Evolutionary conservation across 2,329 filamentous ascomycete species (phyloP).

Genomic region (Tricladium varicosporioides): DNA sequence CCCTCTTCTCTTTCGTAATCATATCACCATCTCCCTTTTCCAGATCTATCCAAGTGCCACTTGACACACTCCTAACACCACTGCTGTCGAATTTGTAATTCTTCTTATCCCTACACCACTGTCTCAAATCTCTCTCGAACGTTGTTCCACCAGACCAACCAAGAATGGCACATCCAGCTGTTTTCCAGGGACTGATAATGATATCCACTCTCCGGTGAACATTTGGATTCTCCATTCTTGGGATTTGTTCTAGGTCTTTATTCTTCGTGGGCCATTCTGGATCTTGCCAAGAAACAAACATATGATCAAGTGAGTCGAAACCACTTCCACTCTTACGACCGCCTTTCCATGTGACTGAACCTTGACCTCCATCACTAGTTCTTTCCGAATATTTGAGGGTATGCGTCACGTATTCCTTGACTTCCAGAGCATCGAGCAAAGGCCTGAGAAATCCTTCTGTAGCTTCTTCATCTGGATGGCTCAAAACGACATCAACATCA

Average conservation of each 20-base stretch:
- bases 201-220: constrained; percentile 87
- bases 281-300: constrained; percentile 88
- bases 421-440: constrained; percentile 71
- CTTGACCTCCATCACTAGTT: constrained; percentile 71
- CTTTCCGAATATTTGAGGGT: constrained; percentile 69
- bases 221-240: constrained; percentile 60
- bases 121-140: constrained; percentile 81
- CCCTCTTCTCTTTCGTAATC: constrained; percentile 72
- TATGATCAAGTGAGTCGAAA: constrained; percentile 90
- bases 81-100: constrained; percentile 89
- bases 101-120: constrained; percentile 72
- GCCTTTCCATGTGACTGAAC: constrained; percentile 52
- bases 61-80: constrained; percentile 67
- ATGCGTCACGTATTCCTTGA: constrained; percentile 70
- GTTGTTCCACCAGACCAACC: constrained; percentile 90
- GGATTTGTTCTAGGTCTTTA: constrained; percentile 28
- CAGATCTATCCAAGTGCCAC: constrained; percentile 70
- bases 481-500: constrained; percentile 84
- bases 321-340: constrained; percentile 48
- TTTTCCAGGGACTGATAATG: constrained; percentile 85
- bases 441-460: constrained; percentile 70
- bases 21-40: constrained; percentile 59
- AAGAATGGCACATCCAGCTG: constrained; percentile 80
- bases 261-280: constrained; percentile 46
- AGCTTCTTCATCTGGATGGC: constrained; percentile 67